Evolutionary conservation across 2,329 filamentous ascomycete species (phyloP).

Genomic region (Cyanodermella asteris): DNA sequence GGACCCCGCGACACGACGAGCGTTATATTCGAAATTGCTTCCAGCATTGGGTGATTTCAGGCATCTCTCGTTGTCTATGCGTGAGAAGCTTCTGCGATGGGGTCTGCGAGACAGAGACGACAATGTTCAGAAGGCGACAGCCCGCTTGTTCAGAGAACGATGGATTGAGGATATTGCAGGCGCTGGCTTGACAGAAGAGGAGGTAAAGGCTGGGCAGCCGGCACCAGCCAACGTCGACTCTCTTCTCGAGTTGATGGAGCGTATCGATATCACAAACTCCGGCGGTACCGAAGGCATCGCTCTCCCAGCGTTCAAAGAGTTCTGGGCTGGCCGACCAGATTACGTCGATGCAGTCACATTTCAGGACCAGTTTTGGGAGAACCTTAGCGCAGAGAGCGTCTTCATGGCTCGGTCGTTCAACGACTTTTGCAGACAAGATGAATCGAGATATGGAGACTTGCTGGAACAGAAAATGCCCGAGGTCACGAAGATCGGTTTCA

Average conservation of each 20-base stretch:
- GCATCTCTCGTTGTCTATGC: constrained; percentile 76
- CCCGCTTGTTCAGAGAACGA: constrained; percentile 73
- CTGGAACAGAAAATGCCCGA: constrained; percentile 89
- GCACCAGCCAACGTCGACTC: constrained; percentile 55
- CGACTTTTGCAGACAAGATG: constrained; percentile 62
- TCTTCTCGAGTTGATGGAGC: constrained; percentile 71
- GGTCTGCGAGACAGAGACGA: constrained; percentile 86
- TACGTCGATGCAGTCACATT: constrained; percentile 24
- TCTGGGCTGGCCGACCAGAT: constrained; percentile 73
- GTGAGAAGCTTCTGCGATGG: constrained; percentile 90
- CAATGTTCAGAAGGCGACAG: constrained; percentile 76
- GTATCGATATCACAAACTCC: constrained; percentile 81
- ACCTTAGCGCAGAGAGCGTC: constrained; percentile 50
- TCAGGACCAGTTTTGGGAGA: constrained; percentile 24
- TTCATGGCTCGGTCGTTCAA: constrained; percentile 89
- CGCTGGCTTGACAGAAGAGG: constrained; percentile 22
- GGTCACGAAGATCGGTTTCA: constrained; percentile 74
- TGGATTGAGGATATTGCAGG: constrained; percentile 94
- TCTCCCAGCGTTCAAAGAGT: constrained; percentile 81
- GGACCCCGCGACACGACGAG: constrained; percentile 61
- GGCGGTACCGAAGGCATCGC: constrained; percentile 78
- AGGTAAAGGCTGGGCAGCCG: constrained; percentile 29
- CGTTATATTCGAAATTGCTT: constrained; percentile 68
- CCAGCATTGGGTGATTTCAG: constrained; percentile 85
- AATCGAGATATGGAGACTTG: constrained; percentile 51